Evolutionary conservation across 305 asterid genomes (phyloP).

Genomic region (Caryopteris hybrid): DNA sequence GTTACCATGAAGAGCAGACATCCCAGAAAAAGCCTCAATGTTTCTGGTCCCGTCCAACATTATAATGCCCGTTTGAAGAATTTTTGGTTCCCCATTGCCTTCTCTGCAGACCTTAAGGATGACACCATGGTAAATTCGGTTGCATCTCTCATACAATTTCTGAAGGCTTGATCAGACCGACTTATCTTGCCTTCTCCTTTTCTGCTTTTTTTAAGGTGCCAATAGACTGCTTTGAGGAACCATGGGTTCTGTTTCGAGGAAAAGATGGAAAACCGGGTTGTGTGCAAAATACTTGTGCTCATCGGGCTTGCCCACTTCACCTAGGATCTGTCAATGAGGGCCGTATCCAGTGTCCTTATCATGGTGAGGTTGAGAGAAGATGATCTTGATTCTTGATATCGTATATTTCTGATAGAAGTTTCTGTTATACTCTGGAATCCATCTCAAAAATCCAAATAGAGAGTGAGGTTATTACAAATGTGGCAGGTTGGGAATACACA

Average conservation of each 20-base stretch:
- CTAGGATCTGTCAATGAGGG: conserved; percentile 87
- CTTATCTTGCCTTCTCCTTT: no score
- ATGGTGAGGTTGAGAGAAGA: no score
- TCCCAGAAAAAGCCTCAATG: conserved; percentile 43
- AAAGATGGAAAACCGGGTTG: conserved; percentile 90
- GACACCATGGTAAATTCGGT: conserved; percentile 78
- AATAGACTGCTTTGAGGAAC: conserved; percentile 81
- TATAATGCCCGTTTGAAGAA: conserved; percentile 56
- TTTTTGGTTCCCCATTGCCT: conserved; percentile 90
- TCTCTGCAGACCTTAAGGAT: conserved; percentile 67
- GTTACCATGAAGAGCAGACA: conserved; percentile 28
- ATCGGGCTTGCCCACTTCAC: conserved; percentile 90
- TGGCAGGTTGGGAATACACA: conserved; percentile 93
- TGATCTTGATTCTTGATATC: no score
- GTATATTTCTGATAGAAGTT: no score
- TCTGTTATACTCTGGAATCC: no score
- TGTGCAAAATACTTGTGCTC: conserved; percentile 85
- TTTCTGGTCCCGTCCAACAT: conserved; percentile 80
- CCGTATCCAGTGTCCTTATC: conserved; percentile 87
- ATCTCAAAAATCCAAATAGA: no score
- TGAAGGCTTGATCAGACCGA: no score
- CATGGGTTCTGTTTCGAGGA: conserved; percentile 90
- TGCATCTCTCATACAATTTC: no score
- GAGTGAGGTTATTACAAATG: no score
- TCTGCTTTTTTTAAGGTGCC: conserved; percentile 41